A percentile compares a stretch with the other conserved stretches of the same genome.
Evolutionary conservation across 257 asterid genomes (phyloP).

Genomic region (Plantago major): DNA sequence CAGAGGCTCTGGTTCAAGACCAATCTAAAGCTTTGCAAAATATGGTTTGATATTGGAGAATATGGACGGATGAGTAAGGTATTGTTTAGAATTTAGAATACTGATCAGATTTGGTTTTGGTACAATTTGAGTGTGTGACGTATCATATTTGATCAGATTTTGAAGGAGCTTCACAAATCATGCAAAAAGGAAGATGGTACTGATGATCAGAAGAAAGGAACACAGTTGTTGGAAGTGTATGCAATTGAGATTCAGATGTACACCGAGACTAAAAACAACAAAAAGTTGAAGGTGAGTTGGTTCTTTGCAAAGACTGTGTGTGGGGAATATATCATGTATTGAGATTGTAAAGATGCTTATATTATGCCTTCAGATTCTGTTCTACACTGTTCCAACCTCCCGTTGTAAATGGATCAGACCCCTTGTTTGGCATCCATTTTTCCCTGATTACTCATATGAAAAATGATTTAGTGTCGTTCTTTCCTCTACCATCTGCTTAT

Average conservation of each 20-base stretch:
- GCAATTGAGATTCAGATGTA: conserved; percentile 99
- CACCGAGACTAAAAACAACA: conserved; percentile 96
- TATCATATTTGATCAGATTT: conserved; percentile 44
- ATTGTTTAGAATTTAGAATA: conserved; percentile 13
- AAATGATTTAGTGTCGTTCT: neutral
- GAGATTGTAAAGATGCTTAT: neutral
- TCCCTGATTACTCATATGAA: neutral
- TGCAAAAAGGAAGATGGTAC: conserved; percentile 97
- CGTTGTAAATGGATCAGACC: neutral
- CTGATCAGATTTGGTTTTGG: conserved; percentile 10
- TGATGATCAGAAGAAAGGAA: conserved; percentile 98
- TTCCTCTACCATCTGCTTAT: neutral
- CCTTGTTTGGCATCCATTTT: neutral
- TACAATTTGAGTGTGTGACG: conserved; percentile 14
- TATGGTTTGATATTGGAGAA: conserved; percentile 95
- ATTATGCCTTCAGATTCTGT: neutral
- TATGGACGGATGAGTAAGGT: conserved; percentile 96
- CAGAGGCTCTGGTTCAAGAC: conserved; percentile 99
- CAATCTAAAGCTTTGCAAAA: conserved; percentile 93
- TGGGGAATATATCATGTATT: neutral
- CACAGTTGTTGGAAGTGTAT: conserved; percentile 92
- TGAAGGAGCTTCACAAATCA: conserved; percentile 96
- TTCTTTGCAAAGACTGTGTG: neutral
- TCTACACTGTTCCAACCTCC: neutral
- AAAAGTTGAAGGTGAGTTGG: conserved; percentile 73